Percentiles rank a stretch among this genome's conserved stretches.
Conservation (phyloP, 306 rosid species). For the Acacia acuminata region DNA sequence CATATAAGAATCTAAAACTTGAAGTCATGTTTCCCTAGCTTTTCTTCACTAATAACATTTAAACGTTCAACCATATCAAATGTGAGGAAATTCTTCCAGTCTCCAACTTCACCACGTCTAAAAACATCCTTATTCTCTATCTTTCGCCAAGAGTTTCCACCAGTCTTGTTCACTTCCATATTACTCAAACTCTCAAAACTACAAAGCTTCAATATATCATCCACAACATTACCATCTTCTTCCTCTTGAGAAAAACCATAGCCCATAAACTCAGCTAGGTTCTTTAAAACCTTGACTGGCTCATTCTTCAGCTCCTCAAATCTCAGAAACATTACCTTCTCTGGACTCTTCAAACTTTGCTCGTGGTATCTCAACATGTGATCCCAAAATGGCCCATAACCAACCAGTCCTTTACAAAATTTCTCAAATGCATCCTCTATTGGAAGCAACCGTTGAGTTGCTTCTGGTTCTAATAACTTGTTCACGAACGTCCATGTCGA, state of each 20-base stretch:
- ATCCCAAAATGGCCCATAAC: conserved; percentile 17
- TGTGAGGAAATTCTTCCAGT: conserved; percentile 34
- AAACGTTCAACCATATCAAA: conserved; percentile 25
- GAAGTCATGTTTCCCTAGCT: conserved; percentile 21
- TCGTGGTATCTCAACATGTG: conserved; percentile 2
- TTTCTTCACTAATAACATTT: conserved; percentile 10
- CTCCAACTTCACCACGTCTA: conserved; percentile 41
- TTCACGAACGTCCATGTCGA: conserved; percentile 25
- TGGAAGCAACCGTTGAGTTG: background rate
- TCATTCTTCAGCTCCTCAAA: conserved; percentile 19
- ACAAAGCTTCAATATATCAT: conserved; percentile 34
- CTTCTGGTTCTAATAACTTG: conserved; percentile 8
- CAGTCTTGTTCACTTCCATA: conserved; percentile 45
- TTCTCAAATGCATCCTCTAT: conserved; percentile 23
- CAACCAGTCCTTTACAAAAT: conserved; percentile 5
- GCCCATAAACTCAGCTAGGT: conserved; percentile 14
- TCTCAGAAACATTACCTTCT: conserved; percentile 17
- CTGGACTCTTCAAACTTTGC: background rate
- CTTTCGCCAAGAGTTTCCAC: conserved; percentile 21
- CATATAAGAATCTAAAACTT: background rate
- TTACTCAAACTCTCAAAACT: conserved; percentile 42
- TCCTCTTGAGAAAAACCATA: conserved; percentile 19
- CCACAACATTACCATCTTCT: conserved; percentile 27
- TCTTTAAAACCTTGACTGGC: background rate
- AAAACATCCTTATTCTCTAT: conserved; percentile 25